A percentile compares a stretch with the other conserved stretches of the same genome.
phyloP scores from a whole-genome alignment of 495 filamentous ascomycete species.

The Cladorrhinum samala region DNA sequence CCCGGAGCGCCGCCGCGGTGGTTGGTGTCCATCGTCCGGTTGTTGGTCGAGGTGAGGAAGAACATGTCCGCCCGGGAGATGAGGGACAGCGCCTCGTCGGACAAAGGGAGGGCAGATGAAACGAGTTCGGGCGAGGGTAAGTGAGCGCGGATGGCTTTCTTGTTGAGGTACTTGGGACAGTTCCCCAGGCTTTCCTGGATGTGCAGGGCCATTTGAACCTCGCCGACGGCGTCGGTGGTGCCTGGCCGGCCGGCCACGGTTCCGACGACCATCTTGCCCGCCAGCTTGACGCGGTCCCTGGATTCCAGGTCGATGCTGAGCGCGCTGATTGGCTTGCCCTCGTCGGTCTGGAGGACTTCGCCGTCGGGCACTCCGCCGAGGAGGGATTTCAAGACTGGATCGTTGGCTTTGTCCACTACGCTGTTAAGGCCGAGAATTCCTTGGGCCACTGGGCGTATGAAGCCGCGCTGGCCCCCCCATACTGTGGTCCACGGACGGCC shows the following conservation, averaged over 20 bases:
- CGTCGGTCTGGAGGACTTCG: constrained; percentile 26
- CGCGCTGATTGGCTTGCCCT: constrained; percentile 47
- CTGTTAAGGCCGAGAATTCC: constrained; percentile 55
- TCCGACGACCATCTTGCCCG: constrained; percentile 26
- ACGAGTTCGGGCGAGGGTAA: constrained; percentile 47
- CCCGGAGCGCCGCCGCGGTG: constrained; percentile 69
- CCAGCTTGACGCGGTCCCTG: constrained; percentile 60
- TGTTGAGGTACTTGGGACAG: constrained; percentile 80
- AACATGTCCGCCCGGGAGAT: constrained; percentile 65
- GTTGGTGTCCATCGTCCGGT: constrained; percentile 78
- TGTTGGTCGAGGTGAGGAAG: constrained; percentile 63
- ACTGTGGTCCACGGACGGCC: constrained; percentile 67
- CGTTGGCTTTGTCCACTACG: constrained; percentile 50
- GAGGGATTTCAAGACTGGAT: constrained; percentile 59
- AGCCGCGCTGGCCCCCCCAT: constrained; percentile 65
- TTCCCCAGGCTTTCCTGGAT: constrained; percentile 69
- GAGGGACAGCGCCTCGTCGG: constrained; percentile 49
- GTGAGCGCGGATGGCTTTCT: constrained; percentile 54
- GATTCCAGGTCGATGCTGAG: constrained; percentile 62
- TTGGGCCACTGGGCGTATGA: constrained; percentile 51
- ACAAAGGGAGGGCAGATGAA: constrained; percentile 35
- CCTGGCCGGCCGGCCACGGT: constrained; percentile 17
- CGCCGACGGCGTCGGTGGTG: constrained; percentile 31
- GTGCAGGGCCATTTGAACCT: constrained; percentile 59
- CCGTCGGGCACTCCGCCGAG: constrained; percentile 33